These are phyloP conservation scores for Tylopilus sp. DNA, from an alignment of 1,284 basidiomycete species.

Conservation along the genomic window DNA sequence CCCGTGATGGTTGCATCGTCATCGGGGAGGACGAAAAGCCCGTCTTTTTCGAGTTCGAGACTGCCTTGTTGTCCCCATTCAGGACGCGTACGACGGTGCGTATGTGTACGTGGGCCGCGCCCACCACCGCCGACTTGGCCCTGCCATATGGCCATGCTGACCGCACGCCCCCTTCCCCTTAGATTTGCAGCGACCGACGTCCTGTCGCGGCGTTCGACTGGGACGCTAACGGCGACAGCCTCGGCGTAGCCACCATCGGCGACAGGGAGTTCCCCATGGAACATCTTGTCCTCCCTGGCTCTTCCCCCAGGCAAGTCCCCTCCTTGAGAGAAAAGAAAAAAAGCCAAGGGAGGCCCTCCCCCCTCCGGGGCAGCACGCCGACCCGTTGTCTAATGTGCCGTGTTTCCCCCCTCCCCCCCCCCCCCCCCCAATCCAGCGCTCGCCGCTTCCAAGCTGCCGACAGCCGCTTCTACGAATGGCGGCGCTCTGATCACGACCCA, in stretches of 20 bases:
- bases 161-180: not conserved
- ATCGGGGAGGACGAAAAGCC: slow-evolving; percentile 60
- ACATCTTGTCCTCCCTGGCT: slow-evolving; percentile 53
- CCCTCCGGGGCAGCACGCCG: no score
- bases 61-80: slow-evolving; percentile 34
- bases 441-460: slow-evolving; percentile 56
- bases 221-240: slow-evolving; percentile 47
- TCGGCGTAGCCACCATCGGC: slow-evolving; percentile 56
- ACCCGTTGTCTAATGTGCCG: no score
- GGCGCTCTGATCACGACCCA: slow-evolving; percentile 43
- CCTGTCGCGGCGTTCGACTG: slow-evolving; percentile 62
- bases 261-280: slow-evolving; percentile 57
- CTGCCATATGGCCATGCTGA: not conserved
- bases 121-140: not conserved
- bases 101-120: slow-evolving; percentile 2
- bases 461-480: slow-evolving; percentile 59
- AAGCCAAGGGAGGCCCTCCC: not conserved
- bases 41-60: slow-evolving; percentile 65
- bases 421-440: slow-evolving; percentile 50
- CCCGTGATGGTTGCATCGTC: slow-evolving; percentile 58
- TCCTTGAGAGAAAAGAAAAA: not conserved
- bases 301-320: slow-evolving; percentile 42
- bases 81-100: slow-evolving; percentile 50
- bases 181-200: slow-evolving; percentile 48
- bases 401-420: slow-evolving; percentile 4